A percentile compares a stretch with the other conserved stretches of the same genome.
Conservation (phyloP, 2,329 filamentous ascomycete genomes). For the Exophiala sideris region DNA sequence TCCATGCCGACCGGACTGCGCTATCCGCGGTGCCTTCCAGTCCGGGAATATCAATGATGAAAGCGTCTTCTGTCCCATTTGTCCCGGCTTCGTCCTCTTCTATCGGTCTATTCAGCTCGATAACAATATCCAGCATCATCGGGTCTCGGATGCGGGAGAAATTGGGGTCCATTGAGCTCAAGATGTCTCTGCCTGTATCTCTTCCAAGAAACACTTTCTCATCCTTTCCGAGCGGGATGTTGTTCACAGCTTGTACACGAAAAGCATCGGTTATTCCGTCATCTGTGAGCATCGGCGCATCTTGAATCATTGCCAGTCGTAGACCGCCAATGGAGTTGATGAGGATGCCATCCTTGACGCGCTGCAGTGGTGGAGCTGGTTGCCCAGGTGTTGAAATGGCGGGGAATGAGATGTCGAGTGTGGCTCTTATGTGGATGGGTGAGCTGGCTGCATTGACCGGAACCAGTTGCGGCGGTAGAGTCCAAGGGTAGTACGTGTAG, state of each 20-base stretch:
- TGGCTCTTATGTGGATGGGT: constrained; percentile 65
- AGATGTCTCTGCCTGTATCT: constrained; percentile 68
- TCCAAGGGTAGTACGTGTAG: constrained; percentile 90
- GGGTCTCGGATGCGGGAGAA: constrained; percentile 75
- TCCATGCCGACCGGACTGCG: constrained; percentile 28
- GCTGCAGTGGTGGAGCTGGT: constrained; percentile 49
- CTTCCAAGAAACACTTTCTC: constrained; percentile 80
- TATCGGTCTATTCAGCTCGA: constrained; percentile 49
- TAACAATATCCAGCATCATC: constrained; percentile 68
- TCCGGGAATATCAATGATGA: constrained; percentile 17
- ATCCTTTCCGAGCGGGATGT: constrained; percentile 76
- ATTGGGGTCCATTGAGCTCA: constrained; percentile 67
- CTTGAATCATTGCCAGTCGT: constrained; percentile 50
- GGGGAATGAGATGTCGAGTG: constrained; percentile 68
- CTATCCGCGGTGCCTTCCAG: constrained; percentile 9
- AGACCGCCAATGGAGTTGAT: constrained; percentile 60
- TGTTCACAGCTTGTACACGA: constrained; percentile 73
- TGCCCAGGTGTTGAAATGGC: constrained; percentile 50
- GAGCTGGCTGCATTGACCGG: constrained; percentile 75
- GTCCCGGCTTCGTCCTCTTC: constrained; percentile 2
- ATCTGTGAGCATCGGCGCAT: constrained; percentile 35
- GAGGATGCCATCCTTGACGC: constrained; percentile 57
- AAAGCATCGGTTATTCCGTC: constrained; percentile 36
- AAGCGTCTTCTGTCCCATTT: constrained; percentile 11
- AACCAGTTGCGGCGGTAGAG: constrained; percentile 71